Evolutionary conservation across 345 rosid species (phyloP).

Genomic region (Hirschfeldia incana): DNA sequence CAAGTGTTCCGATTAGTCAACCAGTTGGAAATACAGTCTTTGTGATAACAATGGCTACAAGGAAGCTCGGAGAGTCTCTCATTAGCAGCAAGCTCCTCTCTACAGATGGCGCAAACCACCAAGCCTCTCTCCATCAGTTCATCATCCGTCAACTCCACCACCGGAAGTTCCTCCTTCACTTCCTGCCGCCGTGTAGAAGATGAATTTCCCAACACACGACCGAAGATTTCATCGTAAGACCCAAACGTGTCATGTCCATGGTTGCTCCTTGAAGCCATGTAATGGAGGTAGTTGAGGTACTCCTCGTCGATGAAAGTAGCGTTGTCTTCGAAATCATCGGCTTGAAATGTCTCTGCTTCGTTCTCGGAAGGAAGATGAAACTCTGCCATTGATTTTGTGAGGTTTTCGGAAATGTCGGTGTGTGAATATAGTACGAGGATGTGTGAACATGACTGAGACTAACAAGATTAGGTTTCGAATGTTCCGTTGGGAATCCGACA

Average conservation of each 20-base stretch:
- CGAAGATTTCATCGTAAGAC: slow-evolving; percentile 25
- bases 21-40: slow-evolving; percentile 24
- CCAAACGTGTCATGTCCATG: slow-evolving; percentile 19
- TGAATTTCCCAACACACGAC: slow-evolving; percentile 7
- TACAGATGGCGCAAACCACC: slow-evolving; percentile 23
- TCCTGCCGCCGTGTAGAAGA: not conserved
- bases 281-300: slow-evolving; percentile 15
- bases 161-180: slow-evolving; percentile 17
- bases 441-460: slow-evolving; percentile 1
- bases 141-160: slow-evolving; percentile 25
- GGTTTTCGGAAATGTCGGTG: not conserved
- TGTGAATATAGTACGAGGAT: not conserved
- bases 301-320: slow-evolving; percentile 9
- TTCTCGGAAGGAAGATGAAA: slow-evolving; percentile 25
- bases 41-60: slow-evolving; percentile 31
- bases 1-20: slow-evolving; percentile 28
- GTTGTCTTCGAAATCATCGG: slow-evolving; percentile 1
- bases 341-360: not conserved
- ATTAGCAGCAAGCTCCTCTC: slow-evolving; percentile 21
- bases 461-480: not conserved
- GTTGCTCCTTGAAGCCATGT: slow-evolving; percentile 23
- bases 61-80: slow-evolving; percentile 35
- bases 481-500: not conserved
- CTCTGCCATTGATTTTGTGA: slow-evolving; percentile 24
- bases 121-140: slow-evolving; percentile 27